Percentiles rank a stretch among this genome's conserved stretches.
These are phyloP conservation scores for Coleophoma cylindrospora DNA, from an alignment of 2,329 filamentous ascomycete genomes.

Conservation along the genomic window DNA sequence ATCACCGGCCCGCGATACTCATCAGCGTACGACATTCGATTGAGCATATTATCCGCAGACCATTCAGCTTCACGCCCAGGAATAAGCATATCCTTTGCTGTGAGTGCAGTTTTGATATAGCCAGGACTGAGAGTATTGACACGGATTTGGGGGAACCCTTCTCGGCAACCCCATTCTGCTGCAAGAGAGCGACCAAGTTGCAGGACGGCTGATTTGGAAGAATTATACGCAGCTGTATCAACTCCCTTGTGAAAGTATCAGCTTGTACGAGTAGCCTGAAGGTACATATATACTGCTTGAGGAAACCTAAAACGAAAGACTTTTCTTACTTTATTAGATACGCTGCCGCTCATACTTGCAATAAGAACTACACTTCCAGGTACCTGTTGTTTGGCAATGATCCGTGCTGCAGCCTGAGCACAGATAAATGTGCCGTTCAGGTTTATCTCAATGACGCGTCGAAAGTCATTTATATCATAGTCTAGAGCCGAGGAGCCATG, in stretches of 20 bases:
- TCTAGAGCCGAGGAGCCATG: constrained; percentile 40
- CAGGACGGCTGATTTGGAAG: constrained; percentile 35
- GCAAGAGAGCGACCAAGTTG: constrained; percentile 66
- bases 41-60: constrained; percentile 80
- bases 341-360: constrained; percentile 60
- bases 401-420: constrained; percentile 62
- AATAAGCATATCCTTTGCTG: background rate
- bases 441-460: constrained; percentile 66
- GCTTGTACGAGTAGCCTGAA: too few relatives aligned
- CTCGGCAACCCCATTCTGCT: constrained; percentile 56
- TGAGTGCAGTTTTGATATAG: constrained; percentile 2
- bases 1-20: constrained; percentile 66
- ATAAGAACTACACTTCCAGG: constrained; percentile 53
- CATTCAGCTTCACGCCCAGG: constrained; percentile 46
- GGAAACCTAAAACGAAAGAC: constrained; percentile 6
- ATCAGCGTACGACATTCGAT: constrained; percentile 55
- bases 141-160: constrained; percentile 35
- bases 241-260: background rate
- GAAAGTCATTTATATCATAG: constrained; percentile 50
- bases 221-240: constrained; percentile 4
- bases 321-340: constrained; percentile 57
- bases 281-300: background rate
- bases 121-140: constrained; percentile 62
- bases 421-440: constrained; percentile 66
- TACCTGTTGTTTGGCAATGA: constrained; percentile 37